These are phyloP conservation scores for Claviceps humidiphila DNA, from an alignment of 2,329 filamentous ascomycete genomes.

Conservation along the genomic window DNA sequence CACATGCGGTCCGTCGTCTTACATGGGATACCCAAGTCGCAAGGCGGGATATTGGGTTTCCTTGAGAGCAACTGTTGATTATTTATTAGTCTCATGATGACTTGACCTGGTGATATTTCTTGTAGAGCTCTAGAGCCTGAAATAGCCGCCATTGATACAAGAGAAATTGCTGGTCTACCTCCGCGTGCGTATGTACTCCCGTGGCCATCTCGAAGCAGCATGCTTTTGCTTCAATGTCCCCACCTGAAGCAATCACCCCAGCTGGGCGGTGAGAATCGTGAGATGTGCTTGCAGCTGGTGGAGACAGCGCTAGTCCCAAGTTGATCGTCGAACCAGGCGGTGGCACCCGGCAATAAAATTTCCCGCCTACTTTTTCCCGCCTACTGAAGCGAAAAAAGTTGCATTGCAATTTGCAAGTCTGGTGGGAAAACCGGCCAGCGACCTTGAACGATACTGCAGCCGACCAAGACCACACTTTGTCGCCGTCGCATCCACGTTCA, in stretches of 20 bases:
- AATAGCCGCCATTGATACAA: too few relatives aligned
- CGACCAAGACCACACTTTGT: not conserved
- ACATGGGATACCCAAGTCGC: too few relatives aligned
- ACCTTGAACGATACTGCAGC: not conserved
- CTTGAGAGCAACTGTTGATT: too few relatives aligned
- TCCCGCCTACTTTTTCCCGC: slow-evolving; percentile 13
- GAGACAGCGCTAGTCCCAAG: slow-evolving; percentile 7
- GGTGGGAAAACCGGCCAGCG: slow-evolving; percentile 20
- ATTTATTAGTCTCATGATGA: too few relatives aligned
- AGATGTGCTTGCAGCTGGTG: slow-evolving; percentile 6
- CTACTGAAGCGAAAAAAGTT: slow-evolving; percentile 12
- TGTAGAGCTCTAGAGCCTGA: too few relatives aligned
- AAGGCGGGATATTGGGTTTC: too few relatives aligned
- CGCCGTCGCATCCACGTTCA: slow-evolving; percentile 6
- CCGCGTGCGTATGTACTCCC: too few relatives aligned
- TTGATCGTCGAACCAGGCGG: slow-evolving; percentile 12
- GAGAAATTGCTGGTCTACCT: too few relatives aligned
- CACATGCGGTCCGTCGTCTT: too few relatives aligned
- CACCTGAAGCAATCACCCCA: slow-evolving; percentile 5
- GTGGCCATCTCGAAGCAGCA: too few relatives aligned
- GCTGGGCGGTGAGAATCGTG: slow-evolving; percentile 11
- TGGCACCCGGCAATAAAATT: slow-evolving; percentile 22
- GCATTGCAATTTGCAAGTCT: slow-evolving; percentile 18
- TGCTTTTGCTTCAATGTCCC: slow-evolving; percentile 9
- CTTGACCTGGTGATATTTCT: too few relatives aligned